These are phyloP conservation scores for Pichia sp. DNA, from an alignment of 1,139 yeast species.

Conservation along the genomic window DNA sequence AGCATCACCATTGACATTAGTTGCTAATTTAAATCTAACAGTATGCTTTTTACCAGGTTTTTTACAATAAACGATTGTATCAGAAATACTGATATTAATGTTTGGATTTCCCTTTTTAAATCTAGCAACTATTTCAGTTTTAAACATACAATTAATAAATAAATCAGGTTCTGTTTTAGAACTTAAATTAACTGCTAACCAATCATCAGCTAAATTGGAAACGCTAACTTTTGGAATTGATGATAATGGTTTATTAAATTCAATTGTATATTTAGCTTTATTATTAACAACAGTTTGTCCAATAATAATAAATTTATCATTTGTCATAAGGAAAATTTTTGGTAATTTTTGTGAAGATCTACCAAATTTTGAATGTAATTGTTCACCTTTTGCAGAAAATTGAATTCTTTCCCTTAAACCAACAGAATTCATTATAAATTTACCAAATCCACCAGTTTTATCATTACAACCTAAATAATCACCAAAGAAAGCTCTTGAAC, in stretches of 20 bases:
- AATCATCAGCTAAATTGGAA: slow-evolving; percentile 81
- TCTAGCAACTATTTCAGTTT: slow-evolving; percentile 83
- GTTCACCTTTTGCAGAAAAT: slow-evolving; percentile 79
- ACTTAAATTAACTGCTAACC: slow-evolving; percentile 72
- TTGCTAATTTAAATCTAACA: slow-evolving; percentile 61
- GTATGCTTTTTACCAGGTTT: slow-evolving; percentile 79
- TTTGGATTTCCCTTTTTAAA: slow-evolving; percentile 58
- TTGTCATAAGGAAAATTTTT: slow-evolving; percentile 67
- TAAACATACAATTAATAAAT: slow-evolving; percentile 72
- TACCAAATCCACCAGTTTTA: slow-evolving; percentile 50
- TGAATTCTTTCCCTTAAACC: slow-evolving; percentile 67
- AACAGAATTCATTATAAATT: slow-evolving; percentile 54
- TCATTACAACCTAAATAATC: slow-evolving; percentile 88
- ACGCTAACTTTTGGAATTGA: slow-evolving; percentile 61
- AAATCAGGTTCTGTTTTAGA: slow-evolving; percentile 67
- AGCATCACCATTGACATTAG: slow-evolving; percentile 54
- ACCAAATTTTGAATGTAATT: slow-evolving; percentile 80
- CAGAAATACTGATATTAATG: slow-evolving; percentile 59
- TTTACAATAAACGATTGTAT: slow-evolving; percentile 76
- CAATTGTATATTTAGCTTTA: slow-evolving; percentile 61
- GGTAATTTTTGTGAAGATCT: slow-evolving; percentile 79
- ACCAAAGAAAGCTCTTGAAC: slow-evolving; percentile 89
- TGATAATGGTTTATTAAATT: slow-evolving; percentile 54
- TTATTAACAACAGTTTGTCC: slow-evolving; percentile 67
- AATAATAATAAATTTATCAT: slow-evolving; percentile 53